phyloP scores from a whole-genome alignment of 2,329 filamentous ascomycete genomes.

The Ploettnerulaceae sp. region DNA sequence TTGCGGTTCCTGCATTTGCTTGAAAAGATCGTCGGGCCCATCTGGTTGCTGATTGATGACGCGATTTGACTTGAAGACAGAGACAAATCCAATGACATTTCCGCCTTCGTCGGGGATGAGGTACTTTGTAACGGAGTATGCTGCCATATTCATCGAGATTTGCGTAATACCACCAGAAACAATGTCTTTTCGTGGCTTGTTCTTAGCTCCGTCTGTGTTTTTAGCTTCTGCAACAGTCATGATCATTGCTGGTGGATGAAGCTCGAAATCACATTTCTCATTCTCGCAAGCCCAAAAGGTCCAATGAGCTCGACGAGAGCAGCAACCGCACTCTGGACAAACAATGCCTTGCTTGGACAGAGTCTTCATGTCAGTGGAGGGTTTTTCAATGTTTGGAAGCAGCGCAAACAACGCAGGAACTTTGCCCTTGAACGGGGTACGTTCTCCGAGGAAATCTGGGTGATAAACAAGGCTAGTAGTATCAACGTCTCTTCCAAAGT shows the following conservation, averaged over 20 bases:
- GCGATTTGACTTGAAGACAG: constrained; percentile 53
- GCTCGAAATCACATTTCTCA: constrained; percentile 43
- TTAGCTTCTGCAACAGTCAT: constrained; percentile 18
- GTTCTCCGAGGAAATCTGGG: constrained; percentile 51
- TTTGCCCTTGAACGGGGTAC: constrained; percentile 39
- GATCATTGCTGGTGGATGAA: constrained; percentile 20
- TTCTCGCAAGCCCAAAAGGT: constrained; percentile 56
- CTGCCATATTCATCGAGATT: constrained; percentile 21
- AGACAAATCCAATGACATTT: constrained; percentile 45
- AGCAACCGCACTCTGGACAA: constrained; percentile 59
- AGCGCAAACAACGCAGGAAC: constrained; percentile 38
- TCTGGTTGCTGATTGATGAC: constrained; percentile 44
- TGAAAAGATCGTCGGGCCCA: constrained; percentile 60
- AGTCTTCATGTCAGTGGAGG: constrained; percentile 43
- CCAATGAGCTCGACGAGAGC: constrained; percentile 58
- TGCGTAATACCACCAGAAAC: neutral
- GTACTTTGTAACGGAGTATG: constrained; percentile 38
- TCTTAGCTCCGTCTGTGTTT: neutral
- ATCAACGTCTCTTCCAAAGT: constrained; percentile 30
- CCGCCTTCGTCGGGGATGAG: constrained; percentile 42
- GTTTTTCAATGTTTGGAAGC: constrained; percentile 28
- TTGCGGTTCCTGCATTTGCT: constrained; percentile 40
- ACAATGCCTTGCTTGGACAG: constrained; percentile 59
- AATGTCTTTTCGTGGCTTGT: neutral
- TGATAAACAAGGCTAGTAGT: constrained; percentile 45